phyloP scores from a whole-genome alignment of 139 green algal species.

The Coelastrella sp. region DNA sequence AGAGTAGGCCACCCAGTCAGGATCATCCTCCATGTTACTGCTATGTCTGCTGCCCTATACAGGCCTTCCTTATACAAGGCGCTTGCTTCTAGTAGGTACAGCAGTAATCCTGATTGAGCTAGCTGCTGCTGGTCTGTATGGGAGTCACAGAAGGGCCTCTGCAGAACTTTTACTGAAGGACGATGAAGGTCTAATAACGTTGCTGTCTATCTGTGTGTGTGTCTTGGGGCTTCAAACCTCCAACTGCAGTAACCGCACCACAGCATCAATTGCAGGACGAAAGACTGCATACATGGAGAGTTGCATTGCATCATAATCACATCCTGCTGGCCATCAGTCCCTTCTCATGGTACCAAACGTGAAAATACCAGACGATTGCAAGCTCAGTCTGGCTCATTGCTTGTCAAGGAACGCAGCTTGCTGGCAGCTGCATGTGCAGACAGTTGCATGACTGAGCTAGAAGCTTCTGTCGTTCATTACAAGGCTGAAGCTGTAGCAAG shows the following conservation, averaged over 20 bases:
- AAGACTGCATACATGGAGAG: not conserved
- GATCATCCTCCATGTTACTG: not conserved
- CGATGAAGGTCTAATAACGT: not conserved
- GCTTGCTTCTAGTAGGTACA: no score
- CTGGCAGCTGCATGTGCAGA: no score
- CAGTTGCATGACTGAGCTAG: not conserved
- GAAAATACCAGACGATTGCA: no score
- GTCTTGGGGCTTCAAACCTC: slow-evolving; percentile 74
- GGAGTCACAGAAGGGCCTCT: not conserved
- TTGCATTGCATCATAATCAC: no score
- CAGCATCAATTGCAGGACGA: not conserved
- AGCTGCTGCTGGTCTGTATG: not conserved
- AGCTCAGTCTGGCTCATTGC: no score
- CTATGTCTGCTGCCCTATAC: not conserved
- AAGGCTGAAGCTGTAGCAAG: not conserved
- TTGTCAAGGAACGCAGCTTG: no score
- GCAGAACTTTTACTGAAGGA: not conserved
- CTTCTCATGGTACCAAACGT: no score
- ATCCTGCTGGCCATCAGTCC: no score
- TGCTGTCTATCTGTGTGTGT: slow-evolving; percentile 35
- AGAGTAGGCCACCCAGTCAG: slow-evolving; percentile 18
- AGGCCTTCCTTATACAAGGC: no score
- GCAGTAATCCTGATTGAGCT: not conserved
- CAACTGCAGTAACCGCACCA: slow-evolving; percentile 63
- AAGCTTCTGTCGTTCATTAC: not conserved